Conservation (phyloP, 371 early-diverging fungal species). For the Actinomortierella wolfii region DNA sequence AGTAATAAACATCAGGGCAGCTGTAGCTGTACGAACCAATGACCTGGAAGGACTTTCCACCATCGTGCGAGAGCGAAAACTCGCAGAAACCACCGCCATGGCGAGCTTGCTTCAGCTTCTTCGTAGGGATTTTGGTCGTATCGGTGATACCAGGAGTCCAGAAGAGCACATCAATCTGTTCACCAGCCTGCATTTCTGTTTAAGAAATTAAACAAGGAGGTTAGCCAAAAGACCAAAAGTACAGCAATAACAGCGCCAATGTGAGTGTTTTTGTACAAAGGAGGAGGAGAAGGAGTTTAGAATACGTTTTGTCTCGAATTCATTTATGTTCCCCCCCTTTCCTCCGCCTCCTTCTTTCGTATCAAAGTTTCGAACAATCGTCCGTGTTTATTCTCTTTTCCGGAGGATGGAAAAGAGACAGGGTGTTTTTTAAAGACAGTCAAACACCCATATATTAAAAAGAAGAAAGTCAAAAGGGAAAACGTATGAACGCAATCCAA, state of each 20-base stretch:
- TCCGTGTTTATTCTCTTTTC: no score
- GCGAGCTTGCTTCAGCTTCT: background rate
- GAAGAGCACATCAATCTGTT: slow-evolving; percentile 35
- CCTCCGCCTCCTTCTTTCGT: no score
- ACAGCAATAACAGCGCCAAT: background rate
- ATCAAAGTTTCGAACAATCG: no score
- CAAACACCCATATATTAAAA: background rate
- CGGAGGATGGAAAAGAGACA: no score
- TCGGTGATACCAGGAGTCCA: slow-evolving; percentile 23
- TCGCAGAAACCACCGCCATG: slow-evolving; percentile 65
- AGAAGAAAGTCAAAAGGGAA: background rate
- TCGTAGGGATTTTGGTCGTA: no score
- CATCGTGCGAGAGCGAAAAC: slow-evolving; percentile 65
- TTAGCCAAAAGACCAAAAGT: background rate
- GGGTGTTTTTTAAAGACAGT: background rate
- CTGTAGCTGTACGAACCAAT: no score
- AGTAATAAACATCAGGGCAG: no score
- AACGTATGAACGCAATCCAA: no score
- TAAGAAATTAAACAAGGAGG: background rate
- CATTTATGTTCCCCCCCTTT: no score
- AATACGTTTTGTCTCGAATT: no score
- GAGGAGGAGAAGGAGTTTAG: no score
- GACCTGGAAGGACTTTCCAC: slow-evolving; percentile 57
- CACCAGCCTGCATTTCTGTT: slow-evolving; percentile 39
- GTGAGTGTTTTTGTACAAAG: background rate